These are phyloP conservation scores for Mallotus japonicus DNA, from an alignment of 441 rosid species.

Conservation along the genomic window DNA sequence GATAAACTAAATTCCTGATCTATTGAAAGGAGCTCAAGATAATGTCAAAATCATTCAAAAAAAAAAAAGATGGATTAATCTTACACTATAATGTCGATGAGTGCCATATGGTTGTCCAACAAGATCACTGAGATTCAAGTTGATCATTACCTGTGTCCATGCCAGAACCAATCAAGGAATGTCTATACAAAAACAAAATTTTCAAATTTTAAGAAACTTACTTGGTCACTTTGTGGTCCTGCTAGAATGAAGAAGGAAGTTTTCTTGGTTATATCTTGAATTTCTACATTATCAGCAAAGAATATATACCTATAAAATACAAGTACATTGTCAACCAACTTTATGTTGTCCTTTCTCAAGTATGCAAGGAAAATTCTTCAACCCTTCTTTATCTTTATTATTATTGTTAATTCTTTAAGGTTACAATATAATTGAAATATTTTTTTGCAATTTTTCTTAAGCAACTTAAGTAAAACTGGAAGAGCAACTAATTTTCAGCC, in stretches of 20 bases:
- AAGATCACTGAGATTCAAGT: conserved; percentile 65
- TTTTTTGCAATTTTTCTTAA: neutral
- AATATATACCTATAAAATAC: conserved; percentile 59
- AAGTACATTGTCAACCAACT: neutral
- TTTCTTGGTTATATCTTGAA: conserved; percentile 73
- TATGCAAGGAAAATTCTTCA: neutral
- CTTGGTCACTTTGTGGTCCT: conserved; percentile 69
- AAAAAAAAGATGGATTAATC: conserved; percentile 21
- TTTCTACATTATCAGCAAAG: conserved; percentile 77
- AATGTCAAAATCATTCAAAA: neutral
- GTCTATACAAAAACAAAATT: conserved; percentile 10
- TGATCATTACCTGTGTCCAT: conserved; percentile 52
- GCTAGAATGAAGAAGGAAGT: conserved; percentile 62
- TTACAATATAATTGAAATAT: neutral
- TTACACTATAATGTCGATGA: conserved; percentile 76
- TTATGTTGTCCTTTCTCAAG: neutral
- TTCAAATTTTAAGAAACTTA: conserved; percentile 30
- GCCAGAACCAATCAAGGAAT: conserved; percentile 21
- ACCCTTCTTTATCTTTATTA: neutral
- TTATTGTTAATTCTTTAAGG: neutral
- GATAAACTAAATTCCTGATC: neutral
- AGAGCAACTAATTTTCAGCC: neutral
- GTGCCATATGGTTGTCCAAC: conserved; percentile 72
- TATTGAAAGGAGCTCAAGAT: neutral
- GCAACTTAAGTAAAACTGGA: neutral